Conservation (phyloP, 352 stramenopile genomes). For the Pythium guiyangense region DNA sequence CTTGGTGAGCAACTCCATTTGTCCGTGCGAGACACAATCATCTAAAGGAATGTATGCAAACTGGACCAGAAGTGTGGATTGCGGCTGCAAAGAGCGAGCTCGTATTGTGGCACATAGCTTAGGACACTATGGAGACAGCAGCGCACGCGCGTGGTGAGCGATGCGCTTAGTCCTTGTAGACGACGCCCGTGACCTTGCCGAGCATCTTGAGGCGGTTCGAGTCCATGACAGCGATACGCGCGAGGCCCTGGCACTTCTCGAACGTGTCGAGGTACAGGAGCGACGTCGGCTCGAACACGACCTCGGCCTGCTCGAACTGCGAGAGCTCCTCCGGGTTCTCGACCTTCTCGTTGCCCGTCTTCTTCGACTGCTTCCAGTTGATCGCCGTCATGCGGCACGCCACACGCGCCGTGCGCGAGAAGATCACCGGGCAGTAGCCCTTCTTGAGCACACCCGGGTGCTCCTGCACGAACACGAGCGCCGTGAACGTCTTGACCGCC, state of each 20-base stretch:
- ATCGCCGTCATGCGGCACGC: conserved; percentile 81
- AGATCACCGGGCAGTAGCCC: conserved; percentile 69
- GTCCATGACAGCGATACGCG: conserved; percentile 84
- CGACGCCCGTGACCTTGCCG: conserved; percentile 57
- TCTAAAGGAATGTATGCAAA: too few relatives aligned
- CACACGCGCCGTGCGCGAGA: conserved; percentile 80
- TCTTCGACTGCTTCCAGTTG: conserved; percentile 83
- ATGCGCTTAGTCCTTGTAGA: conserved; percentile 38
- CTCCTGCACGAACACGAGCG: conserved; percentile 72
- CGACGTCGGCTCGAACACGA: conserved; percentile 65
- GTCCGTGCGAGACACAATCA: too few relatives aligned
- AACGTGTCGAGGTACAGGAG: conserved; percentile 80
- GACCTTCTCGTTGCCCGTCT: conserved; percentile 75
- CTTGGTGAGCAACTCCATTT: too few relatives aligned
- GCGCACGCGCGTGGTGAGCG: too few relatives aligned
- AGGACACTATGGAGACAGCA: too few relatives aligned
- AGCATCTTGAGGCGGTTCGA: conserved; percentile 85
- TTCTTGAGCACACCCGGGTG: conserved; percentile 75
- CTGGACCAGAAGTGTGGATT: not conserved
- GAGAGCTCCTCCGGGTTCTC: conserved; percentile 70
- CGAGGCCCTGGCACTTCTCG: conserved; percentile 63
- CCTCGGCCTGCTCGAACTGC: conserved; percentile 73
- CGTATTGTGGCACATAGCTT: conserved; percentile 2
- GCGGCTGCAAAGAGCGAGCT: not conserved
- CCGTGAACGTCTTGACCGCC: conserved; percentile 65